phyloP scores from a whole-genome alignment of 2,329 filamentous ascomycete genomes.

The Ceratocystis diversiconidia region DNA sequence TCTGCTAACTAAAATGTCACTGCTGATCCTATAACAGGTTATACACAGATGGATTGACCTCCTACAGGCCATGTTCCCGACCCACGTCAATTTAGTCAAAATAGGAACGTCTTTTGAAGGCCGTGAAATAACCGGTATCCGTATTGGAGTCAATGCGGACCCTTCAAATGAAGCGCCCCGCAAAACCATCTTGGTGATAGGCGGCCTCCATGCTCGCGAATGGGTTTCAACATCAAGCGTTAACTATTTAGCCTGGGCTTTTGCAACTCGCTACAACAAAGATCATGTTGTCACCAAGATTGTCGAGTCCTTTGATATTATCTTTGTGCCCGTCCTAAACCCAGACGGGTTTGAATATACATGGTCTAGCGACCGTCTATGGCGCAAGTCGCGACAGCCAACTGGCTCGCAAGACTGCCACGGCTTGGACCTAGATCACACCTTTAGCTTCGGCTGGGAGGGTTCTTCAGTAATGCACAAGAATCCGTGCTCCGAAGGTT shows the following conservation, averaged over 20 bases:
- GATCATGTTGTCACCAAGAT: constrained; percentile 57
- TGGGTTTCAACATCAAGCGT: constrained; percentile 92
- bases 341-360: constrained; percentile 91
- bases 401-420: constrained; percentile 72
- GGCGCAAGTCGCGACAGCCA: constrained; percentile 84
- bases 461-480: constrained; percentile 40
- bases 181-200: constrained; percentile 68
- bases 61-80: constrained; percentile 77
- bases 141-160: constrained; percentile 43
- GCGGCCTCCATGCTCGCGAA: constrained; percentile 83
- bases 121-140: constrained; percentile 68
- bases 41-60: constrained; percentile 86
- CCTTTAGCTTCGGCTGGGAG: constrained; percentile 77
- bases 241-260: constrained; percentile 76
- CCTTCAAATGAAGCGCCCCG: constrained; percentile 37
- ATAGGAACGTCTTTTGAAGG: constrained; percentile 83
- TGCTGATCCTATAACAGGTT: constrained; percentile 24
- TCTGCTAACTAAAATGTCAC: not conserved
- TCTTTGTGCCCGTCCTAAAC: constrained; percentile 80
- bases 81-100: constrained; percentile 55
- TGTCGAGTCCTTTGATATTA: constrained; percentile 70
- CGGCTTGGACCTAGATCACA: constrained; percentile 78
- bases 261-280: constrained; percentile 73
- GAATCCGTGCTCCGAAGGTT: constrained; percentile 85
- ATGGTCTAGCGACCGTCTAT: constrained; percentile 81